Percentiles rank a stretch among this genome's conserved stretches.
Conservation (phyloP, 805 yeast species). For the Wickerhamiella shivajii region DNA sequence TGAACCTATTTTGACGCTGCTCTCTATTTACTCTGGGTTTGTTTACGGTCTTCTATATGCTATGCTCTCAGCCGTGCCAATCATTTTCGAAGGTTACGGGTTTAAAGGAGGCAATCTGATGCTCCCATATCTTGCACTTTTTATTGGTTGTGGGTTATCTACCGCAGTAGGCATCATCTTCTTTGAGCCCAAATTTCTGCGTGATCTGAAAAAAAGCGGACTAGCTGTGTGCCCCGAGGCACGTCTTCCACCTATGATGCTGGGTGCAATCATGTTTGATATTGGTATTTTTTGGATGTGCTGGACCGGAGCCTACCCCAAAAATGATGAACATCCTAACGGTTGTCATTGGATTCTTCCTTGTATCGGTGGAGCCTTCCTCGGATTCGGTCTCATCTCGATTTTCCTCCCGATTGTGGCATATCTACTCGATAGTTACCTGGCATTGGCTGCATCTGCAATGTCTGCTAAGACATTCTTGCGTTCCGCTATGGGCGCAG, state of each 20-base stretch:
- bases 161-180: slow-evolving; percentile 37
- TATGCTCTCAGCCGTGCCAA: slow-evolving; percentile 26
- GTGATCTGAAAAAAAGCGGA: slow-evolving; percentile 35
- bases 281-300: slow-evolving; percentile 75
- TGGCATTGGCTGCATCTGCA: slow-evolving; percentile 64
- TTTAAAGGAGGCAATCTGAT: slow-evolving; percentile 25
- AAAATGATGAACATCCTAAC: slow-evolving; percentile 31
- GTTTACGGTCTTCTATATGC: slow-evolving; percentile 28
- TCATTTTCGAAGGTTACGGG: slow-evolving; percentile 38
- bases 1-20: slow-evolving; percentile 27
- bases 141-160: slow-evolving; percentile 48
- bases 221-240: slow-evolving; percentile 60
- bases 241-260: slow-evolving; percentile 60
- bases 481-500: slow-evolving; percentile 53
- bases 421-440: slow-evolving; percentile 58
- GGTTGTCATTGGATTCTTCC: slow-evolving; percentile 70
- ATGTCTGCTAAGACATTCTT: slow-evolving; percentile 58
- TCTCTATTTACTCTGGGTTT: slow-evolving; percentile 27
- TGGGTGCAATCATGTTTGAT: slow-evolving; percentile 56
- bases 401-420: slow-evolving; percentile 57
- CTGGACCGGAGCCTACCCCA: slow-evolving; percentile 67
- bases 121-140: slow-evolving; percentile 36
- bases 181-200: slow-evolving; percentile 38
- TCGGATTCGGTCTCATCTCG: slow-evolving; percentile 53
- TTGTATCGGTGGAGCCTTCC: slow-evolving; percentile 44